These are phyloP conservation scores for Saraca asoca DNA, from an alignment of 331 rosid genomes.

Conservation along the genomic window DNA sequence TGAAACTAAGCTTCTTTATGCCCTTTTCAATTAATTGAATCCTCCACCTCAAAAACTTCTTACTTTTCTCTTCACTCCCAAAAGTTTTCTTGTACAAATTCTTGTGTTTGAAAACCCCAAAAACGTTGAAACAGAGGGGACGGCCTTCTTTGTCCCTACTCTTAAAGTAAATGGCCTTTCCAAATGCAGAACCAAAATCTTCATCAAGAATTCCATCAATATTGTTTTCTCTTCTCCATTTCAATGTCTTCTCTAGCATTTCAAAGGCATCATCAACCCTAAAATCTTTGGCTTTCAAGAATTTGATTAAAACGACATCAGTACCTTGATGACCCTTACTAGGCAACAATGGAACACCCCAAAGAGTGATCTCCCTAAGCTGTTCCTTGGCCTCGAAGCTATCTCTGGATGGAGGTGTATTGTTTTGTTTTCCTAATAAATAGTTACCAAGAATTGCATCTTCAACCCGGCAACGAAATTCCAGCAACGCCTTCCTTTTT, in stretches of 20 bases:
- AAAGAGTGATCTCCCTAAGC: constrained; percentile 50
- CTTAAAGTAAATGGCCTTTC: constrained; percentile 27
- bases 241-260: constrained; percentile 62
- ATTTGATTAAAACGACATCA: constrained; percentile 60
- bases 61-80: constrained; percentile 50
- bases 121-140: constrained; percentile 54
- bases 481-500: constrained; percentile 55
- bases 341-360: constrained; percentile 87
- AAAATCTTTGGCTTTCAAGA: constrained; percentile 71
- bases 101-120: constrained; percentile 51
- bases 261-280: constrained; percentile 61
- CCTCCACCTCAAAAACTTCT: constrained; percentile 60
- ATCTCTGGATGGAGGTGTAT: constrained; percentile 11
- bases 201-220: constrained; percentile 62
- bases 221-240: constrained; percentile 58
- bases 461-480: constrained; percentile 66
- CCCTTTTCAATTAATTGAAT: constrained; percentile 62
- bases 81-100: constrained; percentile 42
- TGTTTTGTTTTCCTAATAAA: constrained; percentile 46
- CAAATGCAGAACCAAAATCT: constrained; percentile 44
- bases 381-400: constrained; percentile 19
- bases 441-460: constrained; percentile 68
- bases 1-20: constrained; percentile 48
- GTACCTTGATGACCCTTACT: constrained; percentile 78
- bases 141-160: constrained; percentile 66